phyloP scores from a whole-genome alignment of 2,329 filamentous ascomycete genomes.

The Alternaria sp. region DNA sequence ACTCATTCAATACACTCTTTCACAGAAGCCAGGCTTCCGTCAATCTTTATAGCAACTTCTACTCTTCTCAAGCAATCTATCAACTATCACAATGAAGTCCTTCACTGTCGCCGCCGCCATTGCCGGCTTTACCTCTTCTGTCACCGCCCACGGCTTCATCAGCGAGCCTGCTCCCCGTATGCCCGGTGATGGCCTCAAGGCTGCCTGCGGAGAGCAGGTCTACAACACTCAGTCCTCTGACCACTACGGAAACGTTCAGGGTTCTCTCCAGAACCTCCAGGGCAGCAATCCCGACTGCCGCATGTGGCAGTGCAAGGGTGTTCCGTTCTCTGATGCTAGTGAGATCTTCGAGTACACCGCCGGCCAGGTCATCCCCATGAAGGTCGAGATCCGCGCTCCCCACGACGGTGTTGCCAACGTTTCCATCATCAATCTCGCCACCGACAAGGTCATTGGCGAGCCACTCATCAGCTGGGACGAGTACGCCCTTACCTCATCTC shows the following conservation, averaged over 20 bases:
- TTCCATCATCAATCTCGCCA: slow-evolving; percentile 64
- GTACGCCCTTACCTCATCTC: slow-evolving; percentile 61
- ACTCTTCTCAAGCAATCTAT: slow-evolving; percentile 22
- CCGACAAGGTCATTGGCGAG: slow-evolving; percentile 62
- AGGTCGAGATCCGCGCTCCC: slow-evolving; percentile 60
- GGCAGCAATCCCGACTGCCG: slow-evolving; percentile 61
- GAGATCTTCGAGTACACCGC: slow-evolving; percentile 60
- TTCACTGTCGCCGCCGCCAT: slow-evolving; percentile 53
- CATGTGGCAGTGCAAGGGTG: slow-evolving; percentile 67
- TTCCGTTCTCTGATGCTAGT: slow-evolving; percentile 64
- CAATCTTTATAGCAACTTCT: slow-evolving; percentile 32
- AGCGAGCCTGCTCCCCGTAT: slow-evolving; percentile 58
- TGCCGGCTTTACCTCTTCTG: slow-evolving; percentile 57
- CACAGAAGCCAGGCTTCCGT: slow-evolving; percentile 46
- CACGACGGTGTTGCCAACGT: slow-evolving; percentile 67
- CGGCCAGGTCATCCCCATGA: slow-evolving; percentile 59
- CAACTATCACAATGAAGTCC: slow-evolving; percentile 54
- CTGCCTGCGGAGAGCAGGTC: slow-evolving; percentile 64
- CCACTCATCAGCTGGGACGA: slow-evolving; percentile 64
- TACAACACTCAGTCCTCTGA: slow-evolving; percentile 63
- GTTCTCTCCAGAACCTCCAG: slow-evolving; percentile 59
- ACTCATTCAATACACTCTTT: slow-evolving; percentile 43
- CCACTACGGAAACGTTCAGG: slow-evolving; percentile 66
- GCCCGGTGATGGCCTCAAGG: slow-evolving; percentile 61
- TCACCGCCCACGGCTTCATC: slow-evolving; percentile 64